Conservation (phyloP, 257 asterid species). For the Solanum dulcamara region DNA sequence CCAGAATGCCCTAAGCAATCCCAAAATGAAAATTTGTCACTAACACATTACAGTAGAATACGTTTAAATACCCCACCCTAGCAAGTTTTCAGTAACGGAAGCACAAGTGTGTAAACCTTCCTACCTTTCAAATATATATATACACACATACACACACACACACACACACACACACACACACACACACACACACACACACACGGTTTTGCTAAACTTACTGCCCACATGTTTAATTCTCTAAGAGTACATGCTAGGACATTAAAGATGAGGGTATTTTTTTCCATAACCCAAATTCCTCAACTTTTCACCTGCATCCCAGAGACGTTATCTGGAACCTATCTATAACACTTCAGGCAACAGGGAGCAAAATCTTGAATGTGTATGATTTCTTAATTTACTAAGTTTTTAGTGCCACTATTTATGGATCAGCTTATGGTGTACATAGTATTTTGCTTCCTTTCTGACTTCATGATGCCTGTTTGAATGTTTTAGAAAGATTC, state of each 20-base stretch:
- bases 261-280: background rate
- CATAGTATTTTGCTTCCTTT: background rate
- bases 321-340: background rate
- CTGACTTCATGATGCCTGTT: background rate
- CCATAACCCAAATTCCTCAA: background rate
- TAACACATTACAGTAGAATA: background rate
- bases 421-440: background rate
- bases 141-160: background rate
- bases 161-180: no score
- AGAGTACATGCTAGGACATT: background rate
- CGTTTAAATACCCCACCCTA: background rate
- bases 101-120: background rate
- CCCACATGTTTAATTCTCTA: background rate
- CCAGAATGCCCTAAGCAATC: conserved; percentile 38
- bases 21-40: background rate
- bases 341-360: background rate
- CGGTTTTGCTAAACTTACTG: background rate
- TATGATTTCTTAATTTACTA: background rate
- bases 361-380: background rate
- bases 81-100: background rate
- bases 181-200: no score
- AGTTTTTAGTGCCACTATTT: background rate
- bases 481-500: background rate
- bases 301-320: background rate
- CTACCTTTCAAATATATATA: background rate